Evolutionary conservation across 176 grass and related monocot genomes (phyloP).

Genomic region (Oryza officinalis): DNA sequence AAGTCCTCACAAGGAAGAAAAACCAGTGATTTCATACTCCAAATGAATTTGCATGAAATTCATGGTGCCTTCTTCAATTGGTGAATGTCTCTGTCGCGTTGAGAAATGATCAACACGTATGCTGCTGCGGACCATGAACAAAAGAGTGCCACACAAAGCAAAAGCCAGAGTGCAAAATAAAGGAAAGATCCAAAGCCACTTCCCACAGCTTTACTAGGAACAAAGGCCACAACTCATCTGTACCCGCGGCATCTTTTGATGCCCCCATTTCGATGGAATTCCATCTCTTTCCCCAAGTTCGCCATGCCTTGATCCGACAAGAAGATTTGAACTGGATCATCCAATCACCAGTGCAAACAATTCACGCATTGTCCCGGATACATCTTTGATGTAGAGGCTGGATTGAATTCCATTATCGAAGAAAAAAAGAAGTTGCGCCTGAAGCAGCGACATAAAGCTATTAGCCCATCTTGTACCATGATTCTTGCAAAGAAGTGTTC

Average conservation of each 20-base stretch:
- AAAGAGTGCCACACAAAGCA: slow-evolving; percentile 23
- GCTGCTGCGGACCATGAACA: not conserved
- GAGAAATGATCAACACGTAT: slow-evolving; percentile 23
- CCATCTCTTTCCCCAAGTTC: not conserved
- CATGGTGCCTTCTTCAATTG: not conserved
- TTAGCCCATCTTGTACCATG: not conserved
- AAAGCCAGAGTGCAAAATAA: slow-evolving; percentile 11
- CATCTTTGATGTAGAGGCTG: not conserved
- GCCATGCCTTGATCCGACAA: not conserved
- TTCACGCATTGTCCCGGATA: not conserved
- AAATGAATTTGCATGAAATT: not conserved
- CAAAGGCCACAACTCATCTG: slow-evolving; percentile 21
- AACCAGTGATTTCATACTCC: not conserved
- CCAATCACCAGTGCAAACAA: not conserved
- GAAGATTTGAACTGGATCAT: not conserved
- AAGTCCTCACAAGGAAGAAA: not conserved
- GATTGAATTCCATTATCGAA: not conserved
- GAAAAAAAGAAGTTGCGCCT: not conserved
- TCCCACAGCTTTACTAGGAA: not conserved
- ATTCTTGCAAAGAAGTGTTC: not conserved
- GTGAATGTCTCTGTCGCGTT: not conserved
- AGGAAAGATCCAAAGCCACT: slow-evolving; percentile 15
- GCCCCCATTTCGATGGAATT: not conserved
- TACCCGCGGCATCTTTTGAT: slow-evolving; percentile 3
- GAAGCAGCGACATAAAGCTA: not conserved